Conservation (phyloP, 148 eudicot species). For the Linanthus parryae region DNA sequence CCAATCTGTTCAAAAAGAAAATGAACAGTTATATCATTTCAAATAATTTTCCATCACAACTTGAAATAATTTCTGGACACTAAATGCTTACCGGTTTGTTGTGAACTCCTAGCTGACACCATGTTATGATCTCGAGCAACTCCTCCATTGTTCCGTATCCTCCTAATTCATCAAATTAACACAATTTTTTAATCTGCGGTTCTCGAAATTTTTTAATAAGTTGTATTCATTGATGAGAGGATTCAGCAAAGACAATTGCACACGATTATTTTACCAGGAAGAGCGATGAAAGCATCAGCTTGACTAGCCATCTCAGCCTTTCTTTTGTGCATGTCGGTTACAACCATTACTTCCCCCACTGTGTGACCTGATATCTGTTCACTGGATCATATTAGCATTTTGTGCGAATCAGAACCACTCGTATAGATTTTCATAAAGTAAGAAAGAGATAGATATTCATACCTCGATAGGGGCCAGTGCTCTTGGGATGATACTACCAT, state of each 20-base stretch:
- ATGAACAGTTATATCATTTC: too few species aligned
- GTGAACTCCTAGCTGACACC: slow-evolving; percentile 23
- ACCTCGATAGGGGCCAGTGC: background rate
- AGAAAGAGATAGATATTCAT: background rate
- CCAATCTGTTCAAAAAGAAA: background rate
- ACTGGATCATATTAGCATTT: background rate
- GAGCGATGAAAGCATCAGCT: slow-evolving; percentile 21
- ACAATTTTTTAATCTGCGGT: too few species aligned
- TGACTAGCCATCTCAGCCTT: slow-evolving; percentile 22
- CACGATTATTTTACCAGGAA: slow-evolving; percentile 10
- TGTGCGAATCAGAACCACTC: background rate
- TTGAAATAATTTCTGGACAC: too few species aligned
- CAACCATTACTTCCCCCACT: slow-evolving; percentile 18
- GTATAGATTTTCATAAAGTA: background rate
- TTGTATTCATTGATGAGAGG: too few species aligned
- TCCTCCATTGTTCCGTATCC: slow-evolving; percentile 26
- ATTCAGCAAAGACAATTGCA: too few species aligned
- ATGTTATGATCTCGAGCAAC: slow-evolving; percentile 20
- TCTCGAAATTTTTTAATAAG: too few species aligned
- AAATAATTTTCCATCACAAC: too few species aligned
- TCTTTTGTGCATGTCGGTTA: slow-evolving; percentile 20
- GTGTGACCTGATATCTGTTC: slow-evolving; percentile 13
- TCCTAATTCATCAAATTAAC: slow-evolving; percentile 5
- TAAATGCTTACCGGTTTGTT: slow-evolving; percentile 21
- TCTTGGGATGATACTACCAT: background rate